Base-by-base conservation (phyloP, 2,329 filamentous ascomycete genomes). In the Penicillium oxalicum region DNA sequence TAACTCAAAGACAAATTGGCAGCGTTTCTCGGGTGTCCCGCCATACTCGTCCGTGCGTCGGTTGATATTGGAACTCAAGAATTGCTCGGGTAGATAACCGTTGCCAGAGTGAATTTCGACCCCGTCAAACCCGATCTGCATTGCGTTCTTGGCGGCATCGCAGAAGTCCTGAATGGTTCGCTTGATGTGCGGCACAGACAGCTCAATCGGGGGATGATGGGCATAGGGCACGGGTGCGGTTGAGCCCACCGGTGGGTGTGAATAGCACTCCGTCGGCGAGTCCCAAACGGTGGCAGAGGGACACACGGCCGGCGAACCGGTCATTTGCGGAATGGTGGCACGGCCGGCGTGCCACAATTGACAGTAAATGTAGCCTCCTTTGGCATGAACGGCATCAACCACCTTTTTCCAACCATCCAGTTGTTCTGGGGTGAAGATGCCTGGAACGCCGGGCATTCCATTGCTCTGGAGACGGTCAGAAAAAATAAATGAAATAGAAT, bases 1-100 rank as follows among this genome's bases (percentile, higher is more conserved):
- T n/a, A 82, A 67, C 54, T 81, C 78, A 2, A 83, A 61, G 1
- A 73, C 74, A 55, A 86, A 84, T 4, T 70, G 72, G 51, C 73
- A 77, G n/a, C 76, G 69, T 49, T 77, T 77, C 58, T 77, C 71
- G 1, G 77, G 65, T 3, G 67, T 72, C 5, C 77, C 77, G 8
- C 77, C 77, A 52, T 76, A 80, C 9, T 65, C 61, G 54, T 80
- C 76, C 0, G 70, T 75, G 25, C 77, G 66, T 52, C 67, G 68
- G 60, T 80, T 80, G 52, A 71, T 65, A 32, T 70, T 74, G 37
- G 74, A 73, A 51, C 75, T 74, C 4, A 74, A 59, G 57, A 79
- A 79, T 51, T 79, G 76, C 52, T 80, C 77, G 0, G 74, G 68
- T 3, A 80, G 65, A 48, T 79, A 79, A 1, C 75, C 76, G 50